phyloP scores from a whole-genome alignment of 495 filamentous ascomycete species.

The Chaetomium tenue region DNA sequence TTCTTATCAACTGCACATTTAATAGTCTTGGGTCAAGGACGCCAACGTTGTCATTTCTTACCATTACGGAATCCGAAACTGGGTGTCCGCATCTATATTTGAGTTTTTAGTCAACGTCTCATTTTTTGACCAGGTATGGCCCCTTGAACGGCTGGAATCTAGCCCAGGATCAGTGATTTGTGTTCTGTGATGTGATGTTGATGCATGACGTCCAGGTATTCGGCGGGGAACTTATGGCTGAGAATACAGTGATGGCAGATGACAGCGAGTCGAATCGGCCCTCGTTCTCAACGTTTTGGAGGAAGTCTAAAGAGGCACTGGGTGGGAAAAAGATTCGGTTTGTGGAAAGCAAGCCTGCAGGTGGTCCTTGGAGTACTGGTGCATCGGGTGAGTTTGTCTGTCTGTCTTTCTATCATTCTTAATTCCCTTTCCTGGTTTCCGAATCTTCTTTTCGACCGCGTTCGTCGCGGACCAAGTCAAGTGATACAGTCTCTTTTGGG shows the following conservation, averaged over 20 bases:
- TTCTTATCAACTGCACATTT: neutral
- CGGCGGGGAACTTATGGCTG: neutral
- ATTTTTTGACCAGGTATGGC: too few relatives aligned
- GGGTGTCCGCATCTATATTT: too few relatives aligned
- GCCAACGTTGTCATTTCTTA: neutral
- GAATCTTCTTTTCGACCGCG: too few relatives aligned
- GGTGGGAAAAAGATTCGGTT: slow-evolving; percentile 35
- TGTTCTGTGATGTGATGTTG: too few relatives aligned
- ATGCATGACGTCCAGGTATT: too few relatives aligned
- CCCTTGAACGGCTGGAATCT: too few relatives aligned
- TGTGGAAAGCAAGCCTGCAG: slow-evolving; percentile 33
- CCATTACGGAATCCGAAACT: neutral
- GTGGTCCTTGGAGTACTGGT: neutral
- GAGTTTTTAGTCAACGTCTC: too few relatives aligned
- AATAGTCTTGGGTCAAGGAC: neutral
- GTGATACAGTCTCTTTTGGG: neutral
- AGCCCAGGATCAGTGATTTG: too few relatives aligned
- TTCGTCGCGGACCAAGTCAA: neutral
- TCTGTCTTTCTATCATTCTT: neutral
- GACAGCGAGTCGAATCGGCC: slow-evolving; percentile 20
- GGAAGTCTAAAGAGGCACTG: slow-evolving; percentile 35
- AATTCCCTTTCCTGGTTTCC: neutral
- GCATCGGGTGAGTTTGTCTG: slow-evolving; percentile 16
- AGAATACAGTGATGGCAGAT: slow-evolving; percentile 1
- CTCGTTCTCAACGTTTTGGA: slow-evolving; percentile 42